phyloP scores from a whole-genome alignment of 768 basidiomycete species.

The Strobilomyces confusus region DNA sequence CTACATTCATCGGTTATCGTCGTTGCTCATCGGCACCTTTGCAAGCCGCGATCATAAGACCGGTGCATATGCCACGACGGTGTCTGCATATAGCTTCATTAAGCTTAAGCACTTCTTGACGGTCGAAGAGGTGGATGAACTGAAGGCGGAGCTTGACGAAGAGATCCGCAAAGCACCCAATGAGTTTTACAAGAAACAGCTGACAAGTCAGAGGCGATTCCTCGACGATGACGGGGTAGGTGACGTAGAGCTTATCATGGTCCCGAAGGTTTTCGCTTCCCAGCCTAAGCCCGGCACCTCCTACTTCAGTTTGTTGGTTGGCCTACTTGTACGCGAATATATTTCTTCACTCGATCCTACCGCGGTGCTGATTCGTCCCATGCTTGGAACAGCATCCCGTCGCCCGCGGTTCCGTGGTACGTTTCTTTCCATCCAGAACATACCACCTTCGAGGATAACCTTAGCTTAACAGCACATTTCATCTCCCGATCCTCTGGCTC shows the following conservation, averaged over 20 bases:
- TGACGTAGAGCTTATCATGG: constrained; percentile 17
- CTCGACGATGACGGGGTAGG: constrained; percentile 5
- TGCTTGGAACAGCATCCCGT: constrained; percentile 11
- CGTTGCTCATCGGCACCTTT: not conserved
- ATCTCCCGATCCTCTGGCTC: constrained; percentile 9
- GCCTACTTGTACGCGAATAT: constrained; percentile 8
- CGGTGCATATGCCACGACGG: constrained; percentile 14
- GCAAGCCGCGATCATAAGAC: constrained; percentile 11
- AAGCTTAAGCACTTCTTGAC: constrained; percentile 15
- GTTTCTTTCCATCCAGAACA: not conserved
- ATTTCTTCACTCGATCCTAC: not conserved
- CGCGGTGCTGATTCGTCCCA: not conserved
- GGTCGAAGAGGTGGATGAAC: constrained; percentile 7
- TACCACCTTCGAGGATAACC: not conserved
- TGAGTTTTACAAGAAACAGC: constrained; percentile 11
- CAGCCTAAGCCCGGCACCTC: constrained; percentile 5
- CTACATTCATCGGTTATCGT: not conserved
- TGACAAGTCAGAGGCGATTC: constrained; percentile 11
- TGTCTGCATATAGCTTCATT: constrained; percentile 17
- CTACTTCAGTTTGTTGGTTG: constrained; percentile 11
- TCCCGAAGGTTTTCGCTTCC: constrained; percentile 12
- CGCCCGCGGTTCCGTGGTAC: constrained; percentile 17
- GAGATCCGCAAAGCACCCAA: constrained; percentile 5
- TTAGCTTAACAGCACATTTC: constrained; percentile 10
- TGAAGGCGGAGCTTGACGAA: constrained; percentile 8